Evolutionary conservation across 176 grass and related monocot genomes (phyloP).

Genomic region (Olyra latifolia): DNA sequence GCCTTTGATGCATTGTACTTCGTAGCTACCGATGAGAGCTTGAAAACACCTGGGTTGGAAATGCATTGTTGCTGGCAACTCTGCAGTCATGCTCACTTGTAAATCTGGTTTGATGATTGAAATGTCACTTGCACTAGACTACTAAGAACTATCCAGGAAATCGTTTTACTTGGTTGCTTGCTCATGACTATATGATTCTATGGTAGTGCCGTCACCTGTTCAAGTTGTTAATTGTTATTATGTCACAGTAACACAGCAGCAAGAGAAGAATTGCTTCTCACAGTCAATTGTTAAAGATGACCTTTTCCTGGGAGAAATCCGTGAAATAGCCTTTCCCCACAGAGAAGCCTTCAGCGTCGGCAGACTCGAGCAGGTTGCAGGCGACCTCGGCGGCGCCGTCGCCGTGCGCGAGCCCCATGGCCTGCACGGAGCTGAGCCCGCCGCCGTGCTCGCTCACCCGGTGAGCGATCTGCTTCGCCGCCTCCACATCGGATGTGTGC

Average conservation of each 20-base stretch:
- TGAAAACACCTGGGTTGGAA: constrained; percentile 11
- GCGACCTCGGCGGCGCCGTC: constrained; percentile 58
- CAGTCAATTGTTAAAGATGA: background rate
- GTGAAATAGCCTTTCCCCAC: constrained; percentile 74
- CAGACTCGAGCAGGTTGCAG: constrained; percentile 71
- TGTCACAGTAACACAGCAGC: background rate
- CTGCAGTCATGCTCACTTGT: background rate
- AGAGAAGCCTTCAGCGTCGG: constrained; percentile 36
- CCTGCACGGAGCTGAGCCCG: constrained; percentile 71
- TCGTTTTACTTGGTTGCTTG: background rate
- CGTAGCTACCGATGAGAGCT: constrained; percentile 33
- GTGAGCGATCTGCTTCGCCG: constrained; percentile 49
- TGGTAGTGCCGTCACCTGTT: background rate
- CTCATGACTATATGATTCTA: background rate
- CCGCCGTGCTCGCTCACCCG: constrained; percentile 71
- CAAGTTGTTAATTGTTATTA: background rate
- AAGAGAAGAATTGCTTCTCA: background rate
- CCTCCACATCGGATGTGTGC: constrained; percentile 38
- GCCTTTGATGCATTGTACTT: too few species aligned
- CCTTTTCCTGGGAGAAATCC: constrained; percentile 54
- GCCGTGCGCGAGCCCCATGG: constrained; percentile 59
- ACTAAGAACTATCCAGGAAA: background rate
- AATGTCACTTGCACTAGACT: background rate
- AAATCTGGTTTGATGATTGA: constrained; percentile 10
- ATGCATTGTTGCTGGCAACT: background rate